Base-by-base conservation (phyloP, 495 filamentous ascomycete species). In the Polyplosphaeria fusca region DNA sequence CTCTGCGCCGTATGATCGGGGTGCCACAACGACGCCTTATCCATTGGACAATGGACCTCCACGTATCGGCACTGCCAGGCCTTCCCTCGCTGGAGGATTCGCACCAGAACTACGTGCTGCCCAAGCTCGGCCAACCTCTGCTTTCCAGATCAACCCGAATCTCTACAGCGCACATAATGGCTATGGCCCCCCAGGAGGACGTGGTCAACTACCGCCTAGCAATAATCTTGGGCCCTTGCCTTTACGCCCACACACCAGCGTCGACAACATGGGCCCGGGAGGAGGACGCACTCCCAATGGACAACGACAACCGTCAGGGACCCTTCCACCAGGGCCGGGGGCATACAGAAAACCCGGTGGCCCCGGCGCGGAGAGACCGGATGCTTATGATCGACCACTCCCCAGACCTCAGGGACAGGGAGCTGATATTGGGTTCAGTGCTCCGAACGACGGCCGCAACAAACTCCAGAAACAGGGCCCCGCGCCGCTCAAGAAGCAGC, bases 11-110 rank as follows among this genome's bases (percentile, higher is more conserved):
- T 61, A 58, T 12, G 61, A 73, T 48, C 67, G 79, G 44, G 55
- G 76, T 52, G 56, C 70, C 47, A 82, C 83, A 18, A 73, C 79
- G 25, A 80, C 80, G 20, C 88, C 85, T 26, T 90, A 91, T 68
- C 84, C 85, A 2, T 73, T 80, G 45, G 79, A 79, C 62, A 76
- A 85, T 53, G 65, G 73, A 37, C 78, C 81, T 3, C 67, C 73
- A 28, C 68, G 47, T 63, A 58, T 54, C 22, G 47, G 39, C 67
- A 19, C 47, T n/a, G 16, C 28, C 63, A 72, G 46, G 63, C 71
- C 40, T 59, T 73, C 53, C 66, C 38, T 71, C 66, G 54, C 74
- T 67, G 55, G 70, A 67, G 51, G 72, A 66, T 70, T 69, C 60
- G 66, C 62, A 22, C 56, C 68, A 4, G 68, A 47, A 38, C 58